Evolutionary conservation across 192 early-diverging fungal genomes (phyloP).

Genomic region (Coemansia sp.): DNA sequence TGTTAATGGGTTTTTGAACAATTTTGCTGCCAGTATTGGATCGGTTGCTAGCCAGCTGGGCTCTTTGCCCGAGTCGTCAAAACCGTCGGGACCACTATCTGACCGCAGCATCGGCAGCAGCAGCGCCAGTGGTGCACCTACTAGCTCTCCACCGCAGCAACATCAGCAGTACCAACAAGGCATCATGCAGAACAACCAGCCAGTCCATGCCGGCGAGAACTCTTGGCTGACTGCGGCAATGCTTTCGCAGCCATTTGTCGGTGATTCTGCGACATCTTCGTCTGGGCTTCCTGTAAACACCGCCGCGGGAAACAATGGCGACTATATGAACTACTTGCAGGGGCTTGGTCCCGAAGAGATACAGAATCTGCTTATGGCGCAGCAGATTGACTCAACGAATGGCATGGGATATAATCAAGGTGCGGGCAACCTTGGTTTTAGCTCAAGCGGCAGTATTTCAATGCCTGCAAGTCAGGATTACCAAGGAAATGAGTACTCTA

Average conservation of each 20-base stretch:
- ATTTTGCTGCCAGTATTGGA: constrained; percentile 48
- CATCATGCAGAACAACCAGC: background rate
- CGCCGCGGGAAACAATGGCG: background rate
- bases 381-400: background rate
- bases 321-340: background rate
- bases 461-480: too few relatives aligned
- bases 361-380: constrained; percentile 4
- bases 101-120: constrained; percentile 8
- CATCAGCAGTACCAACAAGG: background rate
- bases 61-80: background rate
- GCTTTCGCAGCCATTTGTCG: background rate
- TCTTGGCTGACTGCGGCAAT: background rate
- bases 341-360: background rate
- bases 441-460: too few relatives aligned
- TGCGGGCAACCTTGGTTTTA: too few relatives aligned
- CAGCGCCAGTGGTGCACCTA: constrained; percentile 1
- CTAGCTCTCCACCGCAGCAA: constrained; percentile 5
- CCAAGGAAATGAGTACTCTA: constrained; percentile 6
- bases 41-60: constrained; percentile 43
- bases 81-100: background rate
- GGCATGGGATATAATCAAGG: background rate
- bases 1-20: constrained; percentile 41
- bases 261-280: background rate
- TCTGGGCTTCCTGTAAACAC: background rate
- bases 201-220: background rate